Evolutionary conservation across 495 filamentous ascomycete species (phyloP).

Genomic region (Penicillium crystallinum): DNA sequence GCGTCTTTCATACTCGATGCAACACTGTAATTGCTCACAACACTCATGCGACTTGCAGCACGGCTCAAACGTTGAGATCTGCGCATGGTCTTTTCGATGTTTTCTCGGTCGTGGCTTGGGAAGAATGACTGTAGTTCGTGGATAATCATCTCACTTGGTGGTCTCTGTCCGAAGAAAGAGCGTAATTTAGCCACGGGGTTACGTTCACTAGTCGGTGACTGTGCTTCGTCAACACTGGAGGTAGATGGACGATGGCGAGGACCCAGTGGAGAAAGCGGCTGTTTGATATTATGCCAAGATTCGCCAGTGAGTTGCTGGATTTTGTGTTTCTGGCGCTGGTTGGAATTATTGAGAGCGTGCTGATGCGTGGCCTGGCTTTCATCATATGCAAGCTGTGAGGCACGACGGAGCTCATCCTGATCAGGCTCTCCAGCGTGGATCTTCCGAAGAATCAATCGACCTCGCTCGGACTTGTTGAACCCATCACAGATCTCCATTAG

Average conservation of each 20-base stretch:
- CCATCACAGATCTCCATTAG: constrained; percentile 75
- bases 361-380: constrained; percentile 70
- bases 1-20: constrained; percentile 81
- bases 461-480: constrained; percentile 61
- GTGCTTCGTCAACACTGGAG: constrained; percentile 46
- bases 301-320: constrained; percentile 81
- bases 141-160: constrained; percentile 95
- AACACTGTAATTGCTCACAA: constrained; percentile 89
- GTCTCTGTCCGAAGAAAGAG: constrained; percentile 81
- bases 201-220: constrained; percentile 40
- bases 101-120: constrained; percentile 86
- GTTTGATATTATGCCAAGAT: constrained; percentile 72
- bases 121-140: constrained; percentile 95
- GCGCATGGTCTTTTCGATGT: constrained; percentile 89
- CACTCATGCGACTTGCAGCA: constrained; percentile 85
- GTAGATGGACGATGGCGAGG: constrained; percentile 56
- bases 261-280: constrained; percentile 74
- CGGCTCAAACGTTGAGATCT: constrained; percentile 85
- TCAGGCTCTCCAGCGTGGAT: constrained; percentile 84
- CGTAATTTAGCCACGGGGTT: constrained; percentile 55
- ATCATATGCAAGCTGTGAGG: constrained; percentile 76
- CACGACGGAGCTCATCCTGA: constrained; percentile 69
- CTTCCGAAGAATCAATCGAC: constrained; percentile 83
- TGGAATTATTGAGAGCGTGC: constrained; percentile 57
- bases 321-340: constrained; percentile 65